These are phyloP conservation scores for Aureobasidium sp. DNA, from an alignment of 2,329 filamentous ascomycete species.

Conservation along the genomic window DNA sequence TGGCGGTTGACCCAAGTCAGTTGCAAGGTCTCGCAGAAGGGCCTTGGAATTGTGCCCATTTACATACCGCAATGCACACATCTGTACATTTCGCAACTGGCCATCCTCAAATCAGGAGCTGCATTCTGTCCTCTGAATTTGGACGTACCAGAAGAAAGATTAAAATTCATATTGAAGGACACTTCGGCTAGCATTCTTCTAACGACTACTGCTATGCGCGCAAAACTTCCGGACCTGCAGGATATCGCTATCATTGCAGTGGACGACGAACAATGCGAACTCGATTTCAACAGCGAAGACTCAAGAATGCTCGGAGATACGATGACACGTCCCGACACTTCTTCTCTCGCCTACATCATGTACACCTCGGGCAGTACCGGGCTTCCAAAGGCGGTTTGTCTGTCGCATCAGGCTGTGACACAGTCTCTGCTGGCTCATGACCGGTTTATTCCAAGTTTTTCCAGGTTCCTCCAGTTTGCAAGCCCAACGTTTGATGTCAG, in stretches of 20 bases:
- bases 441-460: conserved; percentile 66
- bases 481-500: conserved; percentile 92
- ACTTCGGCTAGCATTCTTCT: conserved; percentile 63
- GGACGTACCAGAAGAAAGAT: conserved; percentile 68
- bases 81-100: conserved; percentile 71
- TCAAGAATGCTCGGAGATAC: background rate
- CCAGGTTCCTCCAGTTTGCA: conserved; percentile 82
- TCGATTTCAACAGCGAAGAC: background rate
- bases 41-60: conserved; percentile 58
- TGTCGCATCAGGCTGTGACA: conserved; percentile 72
- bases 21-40: conserved; percentile 20
- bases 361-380: conserved; percentile 91
- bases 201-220: conserved; percentile 47
- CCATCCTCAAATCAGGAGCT: conserved; percentile 70
- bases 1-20: conserved; percentile 38
- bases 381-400: conserved; percentile 75
- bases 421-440: conserved; percentile 81
- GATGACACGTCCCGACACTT: background rate
- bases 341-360: conserved; percentile 71
- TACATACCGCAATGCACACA: conserved; percentile 69
- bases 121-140: conserved; percentile 80
- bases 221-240: conserved; percentile 32
- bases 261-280: conserved; percentile 27
- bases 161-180: conserved; percentile 76
- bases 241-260: conserved; percentile 35